Conservation (phyloP, 805 yeast species). For the Maudiozyma pseudohumilis region DNA sequence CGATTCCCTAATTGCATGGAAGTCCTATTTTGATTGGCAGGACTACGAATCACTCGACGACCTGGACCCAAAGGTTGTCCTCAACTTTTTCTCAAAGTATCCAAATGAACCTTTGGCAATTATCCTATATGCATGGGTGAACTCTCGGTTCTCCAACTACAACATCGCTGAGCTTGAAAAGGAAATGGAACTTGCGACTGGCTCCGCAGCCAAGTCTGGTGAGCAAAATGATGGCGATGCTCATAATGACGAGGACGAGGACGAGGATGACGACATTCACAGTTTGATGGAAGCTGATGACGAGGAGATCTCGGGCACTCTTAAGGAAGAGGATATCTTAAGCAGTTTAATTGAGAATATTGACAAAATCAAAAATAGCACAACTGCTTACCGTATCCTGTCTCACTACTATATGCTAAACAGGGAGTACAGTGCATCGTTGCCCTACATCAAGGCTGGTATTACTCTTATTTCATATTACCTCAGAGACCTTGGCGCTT, state of each 20-base stretch:
- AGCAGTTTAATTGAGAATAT: slow-evolving; percentile 44
- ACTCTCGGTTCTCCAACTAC: slow-evolving; percentile 63
- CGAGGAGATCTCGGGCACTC: slow-evolving; percentile 16
- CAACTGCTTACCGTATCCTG: slow-evolving; percentile 57
- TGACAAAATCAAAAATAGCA: slow-evolving; percentile 34
- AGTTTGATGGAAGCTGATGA: slow-evolving; percentile 19
- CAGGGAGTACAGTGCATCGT: slow-evolving; percentile 54
- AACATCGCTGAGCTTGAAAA: slow-evolving; percentile 26
- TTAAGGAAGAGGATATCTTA: slow-evolving; percentile 38
- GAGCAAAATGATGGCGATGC: slow-evolving; percentile 1
- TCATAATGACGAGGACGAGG: slow-evolving; percentile 14
- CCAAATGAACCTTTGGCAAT: slow-evolving; percentile 52
- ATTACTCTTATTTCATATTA: slow-evolving; percentile 43
- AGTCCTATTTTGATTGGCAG: slow-evolving; percentile 59
- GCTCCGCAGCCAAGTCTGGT: not conserved
- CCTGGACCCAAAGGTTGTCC: slow-evolving; percentile 38
- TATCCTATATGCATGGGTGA: slow-evolving; percentile 49
- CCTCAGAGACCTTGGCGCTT: slow-evolving; percentile 37
- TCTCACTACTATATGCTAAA: slow-evolving; percentile 49
- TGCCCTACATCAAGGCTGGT: slow-evolving; percentile 51
- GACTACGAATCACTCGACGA: slow-evolving; percentile 45
- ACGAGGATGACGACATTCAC: slow-evolving; percentile 19
- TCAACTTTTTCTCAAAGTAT: slow-evolving; percentile 47
- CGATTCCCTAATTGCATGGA: slow-evolving; percentile 60
- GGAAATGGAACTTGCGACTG: slow-evolving; percentile 1